A percentile compares a stretch with the other conserved stretches of the same genome.
Conservation (phyloP, 805 yeast species). For the Priceomyces carsonii region DNA sequence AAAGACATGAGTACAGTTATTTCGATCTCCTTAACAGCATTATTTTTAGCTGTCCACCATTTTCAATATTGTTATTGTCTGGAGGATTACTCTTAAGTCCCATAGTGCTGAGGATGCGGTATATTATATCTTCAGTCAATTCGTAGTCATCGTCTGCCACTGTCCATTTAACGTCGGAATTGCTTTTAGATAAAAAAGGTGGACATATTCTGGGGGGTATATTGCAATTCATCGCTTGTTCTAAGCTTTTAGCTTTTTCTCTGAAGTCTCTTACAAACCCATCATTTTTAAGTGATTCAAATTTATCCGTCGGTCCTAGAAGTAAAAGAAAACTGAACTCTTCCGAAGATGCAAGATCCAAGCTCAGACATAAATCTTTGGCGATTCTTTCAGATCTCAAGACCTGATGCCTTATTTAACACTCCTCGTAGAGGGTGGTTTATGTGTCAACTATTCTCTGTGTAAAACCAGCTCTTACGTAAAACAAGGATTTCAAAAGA, state of each 20-base stretch:
- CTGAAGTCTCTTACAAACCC: slow-evolving; percentile 27
- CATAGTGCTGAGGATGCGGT: slow-evolving; percentile 27
- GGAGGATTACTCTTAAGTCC: too few species aligned
- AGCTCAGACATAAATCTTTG: slow-evolving; percentile 20
- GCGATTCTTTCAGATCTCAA: slow-evolving; percentile 43
- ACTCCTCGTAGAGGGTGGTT: slow-evolving; percentile 21
- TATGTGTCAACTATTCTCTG: slow-evolving; percentile 1
- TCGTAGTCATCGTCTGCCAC: slow-evolving; percentile 16
- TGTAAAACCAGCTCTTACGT: slow-evolving; percentile 22
- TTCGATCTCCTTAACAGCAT: slow-evolving; percentile 31
- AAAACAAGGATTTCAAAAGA: slow-evolving; percentile 22
- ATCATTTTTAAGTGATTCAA: slow-evolving; percentile 22
- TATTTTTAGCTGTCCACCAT: too few species aligned
- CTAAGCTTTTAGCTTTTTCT: slow-evolving; percentile 16
- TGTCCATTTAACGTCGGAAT: slow-evolving; percentile 15
- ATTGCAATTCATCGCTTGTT: slow-evolving; percentile 24
- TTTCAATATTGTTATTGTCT: too few species aligned
- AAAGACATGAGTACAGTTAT: slow-evolving; percentile 56
- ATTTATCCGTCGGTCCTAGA: slow-evolving; percentile 24
- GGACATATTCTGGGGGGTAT: slow-evolving; percentile 20
- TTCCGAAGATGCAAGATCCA: slow-evolving; percentile 20
- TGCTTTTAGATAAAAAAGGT: slow-evolving; percentile 18
- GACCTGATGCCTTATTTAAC: slow-evolving; percentile 48
- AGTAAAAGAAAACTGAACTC: slow-evolving; percentile 23
- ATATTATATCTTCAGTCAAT: slow-evolving; percentile 15